Evolutionary conservation across 2,329 filamentous ascomycete species (phyloP).

Genomic region (Didymella keratinophila): DNA sequence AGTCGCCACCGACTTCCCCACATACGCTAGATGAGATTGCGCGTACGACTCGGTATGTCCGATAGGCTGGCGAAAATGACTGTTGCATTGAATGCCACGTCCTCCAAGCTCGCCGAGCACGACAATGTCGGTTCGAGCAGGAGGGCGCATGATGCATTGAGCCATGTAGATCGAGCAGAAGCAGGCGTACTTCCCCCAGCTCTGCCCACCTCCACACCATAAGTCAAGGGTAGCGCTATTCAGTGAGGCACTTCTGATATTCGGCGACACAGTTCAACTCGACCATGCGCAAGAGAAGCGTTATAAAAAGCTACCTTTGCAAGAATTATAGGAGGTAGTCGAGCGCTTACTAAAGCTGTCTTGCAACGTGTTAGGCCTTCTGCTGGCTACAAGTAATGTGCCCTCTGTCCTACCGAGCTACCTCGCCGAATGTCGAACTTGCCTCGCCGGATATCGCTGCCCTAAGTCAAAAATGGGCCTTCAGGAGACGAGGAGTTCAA

Average conservation of each 20-base stretch:
- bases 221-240: too few species aligned
- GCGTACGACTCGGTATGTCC: conserved; percentile 14
- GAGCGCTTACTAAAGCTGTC: too few species aligned
- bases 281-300: too few species aligned
- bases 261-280: too few species aligned
- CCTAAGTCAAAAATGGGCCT: background rate
- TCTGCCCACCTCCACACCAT: background rate
- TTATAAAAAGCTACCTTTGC: too few species aligned
- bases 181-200: background rate
- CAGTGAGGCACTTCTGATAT: too few species aligned
- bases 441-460: too few species aligned
- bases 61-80: conserved; percentile 15
- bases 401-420: too few species aligned
- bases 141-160: background rate
- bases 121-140: background rate
- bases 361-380: too few species aligned
- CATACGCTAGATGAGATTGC: conserved; percentile 25
- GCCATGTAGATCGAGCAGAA: background rate
- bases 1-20: conserved; percentile 26
- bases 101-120: conserved; percentile 3
- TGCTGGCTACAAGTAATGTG: too few species aligned
- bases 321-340: too few species aligned
- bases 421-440: too few species aligned
- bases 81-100: conserved; percentile 2
- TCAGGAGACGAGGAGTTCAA: background rate